phyloP scores from a whole-genome alignment of 176 grass and related monocot genomes.

The Poa pratensis region DNA sequence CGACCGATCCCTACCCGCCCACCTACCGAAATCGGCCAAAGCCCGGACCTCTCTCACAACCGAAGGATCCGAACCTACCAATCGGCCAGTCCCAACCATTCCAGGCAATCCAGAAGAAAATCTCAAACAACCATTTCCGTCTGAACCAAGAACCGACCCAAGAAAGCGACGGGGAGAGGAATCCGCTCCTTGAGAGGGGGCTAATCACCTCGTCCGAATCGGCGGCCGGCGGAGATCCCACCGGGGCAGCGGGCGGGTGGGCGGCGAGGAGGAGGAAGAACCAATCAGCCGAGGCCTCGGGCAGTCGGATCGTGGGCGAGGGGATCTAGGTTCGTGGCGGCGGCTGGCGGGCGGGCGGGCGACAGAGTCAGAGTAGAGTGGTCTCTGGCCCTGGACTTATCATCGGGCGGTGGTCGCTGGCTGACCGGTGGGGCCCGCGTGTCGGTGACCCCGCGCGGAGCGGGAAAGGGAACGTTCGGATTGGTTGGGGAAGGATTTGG shows the following conservation, averaged over 20 bases:
- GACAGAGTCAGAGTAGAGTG: background rate
- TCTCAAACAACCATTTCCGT: background rate
- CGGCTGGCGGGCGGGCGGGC: background rate
- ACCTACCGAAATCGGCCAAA: constrained; percentile 17
- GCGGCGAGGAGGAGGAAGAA: background rate
- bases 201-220: constrained; percentile 17
- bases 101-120: background rate
- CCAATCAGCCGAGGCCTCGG: no score
- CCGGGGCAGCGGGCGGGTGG: background rate
- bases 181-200: no score
- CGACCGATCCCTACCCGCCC: constrained; percentile 13
- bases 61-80: background rate
- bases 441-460: background rate
- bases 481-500: background rate
- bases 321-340: constrained; percentile 20
- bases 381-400: background rate
- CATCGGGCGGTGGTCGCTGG: background rate
- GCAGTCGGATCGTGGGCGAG: constrained; percentile 7
- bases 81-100: background rate
- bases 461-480: constrained; percentile 34
- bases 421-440: background rate
- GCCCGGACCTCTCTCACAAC: no score
- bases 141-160: constrained; percentile 6
- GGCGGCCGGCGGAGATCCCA: background rate
- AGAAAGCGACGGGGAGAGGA: constrained; percentile 10